A percentile compares a stretch with the other conserved stretches of the same genome.
These are phyloP conservation scores for Chaetomium tenue DNA, from an alignment of 495 filamentous ascomycete genomes.

Conservation along the genomic window DNA sequence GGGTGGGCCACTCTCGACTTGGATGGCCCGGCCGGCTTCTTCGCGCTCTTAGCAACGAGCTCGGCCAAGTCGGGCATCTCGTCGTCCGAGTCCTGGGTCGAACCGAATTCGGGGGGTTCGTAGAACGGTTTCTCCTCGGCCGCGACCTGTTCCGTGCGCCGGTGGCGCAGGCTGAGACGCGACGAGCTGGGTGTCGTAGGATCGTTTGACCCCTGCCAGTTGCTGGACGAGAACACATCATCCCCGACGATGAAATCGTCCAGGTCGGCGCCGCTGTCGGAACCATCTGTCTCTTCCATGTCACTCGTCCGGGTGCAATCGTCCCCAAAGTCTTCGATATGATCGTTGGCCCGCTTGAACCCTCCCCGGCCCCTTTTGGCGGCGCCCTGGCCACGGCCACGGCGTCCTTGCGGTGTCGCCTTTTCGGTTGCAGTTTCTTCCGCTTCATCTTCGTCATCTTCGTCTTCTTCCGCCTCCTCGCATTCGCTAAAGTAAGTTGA, in stretches of 20 bases:
- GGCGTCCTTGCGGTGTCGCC: slow-evolving; percentile 3
- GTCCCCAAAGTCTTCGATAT: slow-evolving; percentile 47
- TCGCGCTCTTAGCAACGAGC: slow-evolving; percentile 26
- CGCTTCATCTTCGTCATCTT: slow-evolving; percentile 14
- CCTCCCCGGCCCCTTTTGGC: slow-evolving; percentile 5
- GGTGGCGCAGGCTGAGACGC: slow-evolving; percentile 11
- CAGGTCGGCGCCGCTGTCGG: slow-evolving; percentile 48
- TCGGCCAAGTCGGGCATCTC: slow-evolving; percentile 41
- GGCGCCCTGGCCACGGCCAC: slow-evolving; percentile 20
- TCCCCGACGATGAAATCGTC: slow-evolving; percentile 48
- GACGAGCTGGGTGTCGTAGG: slow-evolving; percentile 33
- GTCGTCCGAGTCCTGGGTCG: slow-evolving; percentile 40
- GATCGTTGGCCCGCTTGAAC: slow-evolving; percentile 30
- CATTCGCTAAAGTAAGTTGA: slow-evolving; percentile 14
- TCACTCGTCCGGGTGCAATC: slow-evolving; percentile 51
- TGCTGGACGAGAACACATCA: slow-evolving; percentile 43
- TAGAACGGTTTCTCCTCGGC: slow-evolving; percentile 32
- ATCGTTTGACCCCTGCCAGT: slow-evolving; percentile 33
- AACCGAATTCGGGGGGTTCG: slow-evolving; percentile 33
- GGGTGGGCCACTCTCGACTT: slow-evolving; percentile 21
- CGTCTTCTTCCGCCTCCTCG: slow-evolving; percentile 17
- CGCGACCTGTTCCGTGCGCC: neutral
- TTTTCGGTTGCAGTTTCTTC: slow-evolving; percentile 15
- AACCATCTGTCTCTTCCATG: slow-evolving; percentile 45
- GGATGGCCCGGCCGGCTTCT: slow-evolving; percentile 15